Percentiles rank a stretch among this genome's conserved stretches.
These are phyloP conservation scores for Solanum corneliomulleri DNA, from an alignment of 257 asterid genomes.

Conservation along the genomic window DNA sequence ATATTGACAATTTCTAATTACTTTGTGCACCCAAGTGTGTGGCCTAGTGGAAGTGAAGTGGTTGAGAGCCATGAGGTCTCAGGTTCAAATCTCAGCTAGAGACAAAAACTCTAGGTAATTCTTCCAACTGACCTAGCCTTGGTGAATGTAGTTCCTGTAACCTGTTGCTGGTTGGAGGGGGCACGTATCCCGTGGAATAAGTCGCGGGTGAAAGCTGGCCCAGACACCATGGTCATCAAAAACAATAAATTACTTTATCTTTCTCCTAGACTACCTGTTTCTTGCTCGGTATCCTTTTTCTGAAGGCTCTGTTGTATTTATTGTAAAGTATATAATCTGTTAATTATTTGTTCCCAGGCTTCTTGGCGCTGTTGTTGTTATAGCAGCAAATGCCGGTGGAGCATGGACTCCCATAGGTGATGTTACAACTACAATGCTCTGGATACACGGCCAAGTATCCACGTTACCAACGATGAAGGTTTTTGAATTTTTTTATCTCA, in stretches of 20 bases:
- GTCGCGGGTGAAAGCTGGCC: background rate
- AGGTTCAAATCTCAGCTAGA: background rate
- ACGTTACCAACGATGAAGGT: slow-evolving; percentile 95
- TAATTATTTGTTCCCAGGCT: slow-evolving; percentile 43
- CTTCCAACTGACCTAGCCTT: background rate
- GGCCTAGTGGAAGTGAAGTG: background rate
- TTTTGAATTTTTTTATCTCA: slow-evolving; percentile 2
- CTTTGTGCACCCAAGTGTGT: background rate
- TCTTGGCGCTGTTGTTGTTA: slow-evolving; percentile 88
- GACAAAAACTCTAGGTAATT: background rate
- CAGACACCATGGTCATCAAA: background rate
- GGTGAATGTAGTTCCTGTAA: background rate
- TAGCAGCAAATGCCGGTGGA: slow-evolving; percentile 99
- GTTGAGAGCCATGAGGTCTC: background rate
- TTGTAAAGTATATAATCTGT: background rate
- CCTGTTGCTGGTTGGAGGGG: background rate
- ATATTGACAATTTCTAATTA: background rate
- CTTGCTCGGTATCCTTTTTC: background rate
- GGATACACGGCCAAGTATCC: slow-evolving; percentile 98
- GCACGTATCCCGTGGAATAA: background rate
- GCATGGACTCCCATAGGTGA: slow-evolving; percentile 99
- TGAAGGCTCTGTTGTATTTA: background rate
- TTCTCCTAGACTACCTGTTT: background rate
- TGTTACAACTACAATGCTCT: slow-evolving; percentile 96
- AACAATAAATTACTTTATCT: background rate